Evolutionary conservation across 257 asterid genomes (phyloP).

Genomic region (Solanum tarijense): DNA sequence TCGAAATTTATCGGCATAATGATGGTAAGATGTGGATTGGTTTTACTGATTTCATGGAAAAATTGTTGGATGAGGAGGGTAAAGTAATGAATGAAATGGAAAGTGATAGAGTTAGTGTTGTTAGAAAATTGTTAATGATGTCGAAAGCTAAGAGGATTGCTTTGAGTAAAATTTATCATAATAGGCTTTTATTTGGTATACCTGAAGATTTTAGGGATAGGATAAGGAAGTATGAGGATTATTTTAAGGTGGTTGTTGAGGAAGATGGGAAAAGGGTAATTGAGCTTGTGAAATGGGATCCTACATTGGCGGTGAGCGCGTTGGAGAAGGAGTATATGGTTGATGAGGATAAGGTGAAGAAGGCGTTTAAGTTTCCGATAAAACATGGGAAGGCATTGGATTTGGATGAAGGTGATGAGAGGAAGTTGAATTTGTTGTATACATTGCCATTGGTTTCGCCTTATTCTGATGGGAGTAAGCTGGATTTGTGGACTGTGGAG

Average conservation of each 20-base stretch:
- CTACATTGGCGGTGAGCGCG: conserved; percentile 54
- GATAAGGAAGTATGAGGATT: conserved; percentile 48
- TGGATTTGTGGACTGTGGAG: conserved; percentile 84
- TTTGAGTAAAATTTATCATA: conserved; percentile 70
- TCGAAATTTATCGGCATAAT: conserved; percentile 57
- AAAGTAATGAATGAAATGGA: conserved; percentile 32
- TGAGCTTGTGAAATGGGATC: conserved; percentile 78
- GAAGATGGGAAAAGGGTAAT: conserved; percentile 61
- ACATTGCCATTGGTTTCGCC: conserved; percentile 91
- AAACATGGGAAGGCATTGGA: conserved; percentile 68
- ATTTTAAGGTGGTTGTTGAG: conserved; percentile 43
- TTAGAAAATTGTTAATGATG: conserved; percentile 80
- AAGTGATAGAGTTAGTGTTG: conserved; percentile 37
- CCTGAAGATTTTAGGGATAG: conserved; percentile 82
- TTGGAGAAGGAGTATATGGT: conserved; percentile 61
- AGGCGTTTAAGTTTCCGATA: conserved; percentile 59
- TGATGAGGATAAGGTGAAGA: conserved; percentile 76
- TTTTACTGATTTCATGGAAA: conserved; percentile 60
- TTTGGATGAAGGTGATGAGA: conserved; percentile 54
- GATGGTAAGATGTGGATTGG: conserved; percentile 85
- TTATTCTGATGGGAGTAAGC: conserved; percentile 67
- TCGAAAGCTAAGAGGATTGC: conserved; percentile 50
- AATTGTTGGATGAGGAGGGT: conserved; percentile 32
- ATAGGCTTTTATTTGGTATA: conserved; percentile 65
- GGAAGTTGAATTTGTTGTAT: conserved; percentile 73